These are phyloP conservation scores for Kickxella alabastrina DNA, from an alignment of 192 early-diverging fungal species.

Conservation along the genomic window DNA sequence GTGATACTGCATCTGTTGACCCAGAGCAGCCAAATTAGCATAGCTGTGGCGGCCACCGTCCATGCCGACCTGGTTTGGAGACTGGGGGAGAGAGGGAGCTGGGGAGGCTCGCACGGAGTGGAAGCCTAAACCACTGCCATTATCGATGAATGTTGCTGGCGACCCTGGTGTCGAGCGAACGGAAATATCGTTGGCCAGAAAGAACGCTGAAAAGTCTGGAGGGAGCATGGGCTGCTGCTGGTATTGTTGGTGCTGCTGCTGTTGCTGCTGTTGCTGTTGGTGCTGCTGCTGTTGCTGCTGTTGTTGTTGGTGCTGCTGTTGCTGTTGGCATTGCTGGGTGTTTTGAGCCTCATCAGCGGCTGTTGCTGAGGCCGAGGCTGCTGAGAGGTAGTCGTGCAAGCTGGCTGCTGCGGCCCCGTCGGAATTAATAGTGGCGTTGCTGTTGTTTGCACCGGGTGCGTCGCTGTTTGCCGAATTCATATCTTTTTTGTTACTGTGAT, in stretches of 20 bases:
- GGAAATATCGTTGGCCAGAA: conserved; percentile 9
- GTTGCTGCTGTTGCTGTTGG: no score
- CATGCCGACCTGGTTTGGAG: conserved; percentile 9
- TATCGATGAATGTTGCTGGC: conserved; percentile 12
- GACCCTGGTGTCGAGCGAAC: conserved; percentile 41
- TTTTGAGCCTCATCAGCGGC: neutral
- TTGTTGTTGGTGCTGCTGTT: neutral
- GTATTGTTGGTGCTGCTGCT: neutral
- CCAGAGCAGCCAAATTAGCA: conserved; percentile 25
- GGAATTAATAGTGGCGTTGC: neutral
- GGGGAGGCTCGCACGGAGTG: conserved; percentile 41
- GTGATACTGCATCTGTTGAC: conserved; percentile 1
- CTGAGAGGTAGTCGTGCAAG: neutral
- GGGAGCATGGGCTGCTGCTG: neutral
- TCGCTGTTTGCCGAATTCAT: conserved; percentile 7
- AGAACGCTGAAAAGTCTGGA: conserved; percentile 23
- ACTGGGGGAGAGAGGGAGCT: conserved; percentile 26
- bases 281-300: no score
- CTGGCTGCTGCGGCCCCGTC: neutral
- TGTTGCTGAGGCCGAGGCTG: neutral
- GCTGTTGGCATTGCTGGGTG: neutral
- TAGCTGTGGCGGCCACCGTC: conserved; percentile 12
- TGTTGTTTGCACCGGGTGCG: neutral
- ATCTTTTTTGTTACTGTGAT: neutral
- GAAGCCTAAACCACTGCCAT: conserved; percentile 27